phyloP scores from a whole-genome alignment of 441 rosid genomes.

The Adansonia rubrostipa region DNA sequence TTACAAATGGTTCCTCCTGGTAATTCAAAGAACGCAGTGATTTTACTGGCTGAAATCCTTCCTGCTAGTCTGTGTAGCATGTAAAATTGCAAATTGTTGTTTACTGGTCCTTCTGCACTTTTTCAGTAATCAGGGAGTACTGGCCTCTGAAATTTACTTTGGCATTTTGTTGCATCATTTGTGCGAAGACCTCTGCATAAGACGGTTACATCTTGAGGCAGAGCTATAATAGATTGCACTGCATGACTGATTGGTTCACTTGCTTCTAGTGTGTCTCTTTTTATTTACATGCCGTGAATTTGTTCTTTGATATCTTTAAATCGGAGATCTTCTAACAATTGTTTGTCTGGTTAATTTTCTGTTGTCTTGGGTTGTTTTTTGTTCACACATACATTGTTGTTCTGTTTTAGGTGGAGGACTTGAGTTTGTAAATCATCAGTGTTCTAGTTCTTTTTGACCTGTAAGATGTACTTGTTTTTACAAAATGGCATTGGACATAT shows the following conservation, averaged over 20 bases:
- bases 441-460: slow-evolving; percentile 14
- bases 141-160: slow-evolving; percentile 8
- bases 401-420: not conserved
- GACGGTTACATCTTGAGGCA: slow-evolving; percentile 3
- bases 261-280: not conserved
- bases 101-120: not conserved
- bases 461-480: not conserved
- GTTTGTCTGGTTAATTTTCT: not conserved
- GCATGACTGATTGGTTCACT: not conserved
- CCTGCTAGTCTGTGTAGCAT: not conserved
- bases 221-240: not conserved
- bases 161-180: slow-evolving; percentile 3
- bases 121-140: not conserved
- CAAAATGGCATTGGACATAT: slow-evolving; percentile 3
- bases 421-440: not conserved
- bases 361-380: slow-evolving; percentile 1
- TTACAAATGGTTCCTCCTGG: slow-evolving; percentile 88
- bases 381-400: not conserved
- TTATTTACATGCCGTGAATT: not conserved
- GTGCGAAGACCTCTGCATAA: slow-evolving; percentile 1
- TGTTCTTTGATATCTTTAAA: slow-evolving; percentile 12
- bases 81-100: not conserved
- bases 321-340: not conserved
- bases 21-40: slow-evolving; percentile 35
- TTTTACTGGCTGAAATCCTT: not conserved